Base-by-base conservation (phyloP, 768 basidiomycete genomes). In the Psilocybe tampanensis region DNA sequence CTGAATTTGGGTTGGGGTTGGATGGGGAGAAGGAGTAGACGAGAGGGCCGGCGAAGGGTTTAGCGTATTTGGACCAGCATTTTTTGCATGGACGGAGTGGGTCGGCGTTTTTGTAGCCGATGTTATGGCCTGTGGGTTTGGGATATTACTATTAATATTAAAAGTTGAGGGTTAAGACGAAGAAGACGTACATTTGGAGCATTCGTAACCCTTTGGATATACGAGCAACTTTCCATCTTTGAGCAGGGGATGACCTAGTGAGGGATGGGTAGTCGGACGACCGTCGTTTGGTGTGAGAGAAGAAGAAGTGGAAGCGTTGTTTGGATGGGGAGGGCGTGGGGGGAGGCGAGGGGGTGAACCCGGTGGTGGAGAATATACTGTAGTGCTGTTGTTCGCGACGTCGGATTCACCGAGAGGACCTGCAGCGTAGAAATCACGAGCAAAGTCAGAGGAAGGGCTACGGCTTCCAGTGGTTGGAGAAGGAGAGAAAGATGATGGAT, bases 41-140 rank as follows among this genome's bases (percentile, higher is more conserved):
- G 15, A 92, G 70, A 4, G 88, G 81, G 2, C 88, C 88, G 0
- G 75, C 65, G 69, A 85, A 93, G 0, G 80, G 75, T 60, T 81
- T 84, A 0, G 79, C 78, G 69, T 87, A 86, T 61, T 85, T 86
- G 6, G 78, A 72, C 92, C 91, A 94, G 73, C 92, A 94, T 54
- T 80, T 82, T 56, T 77, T 75, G 65, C 92, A 92, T 6, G 90
- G 88, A 54, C 84, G 74, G 1, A 76, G 66, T 0, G 89, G 88
- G 68, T 92, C 89, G 34, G 73, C 74, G 55, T 80, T 75, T 69
- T 90, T 90, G 72, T 86, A 93, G 2, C 92, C 91, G 0, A 80
- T 83, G 68, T 94, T 93, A 36, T 75, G 74, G 63, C 91, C 91
- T 92, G 49, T 21, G n/a, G 32, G 32, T 29, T 29, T 29, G 4